phyloP scores from a whole-genome alignment of 257 asterid genomes.

The Plantago major region DNA sequence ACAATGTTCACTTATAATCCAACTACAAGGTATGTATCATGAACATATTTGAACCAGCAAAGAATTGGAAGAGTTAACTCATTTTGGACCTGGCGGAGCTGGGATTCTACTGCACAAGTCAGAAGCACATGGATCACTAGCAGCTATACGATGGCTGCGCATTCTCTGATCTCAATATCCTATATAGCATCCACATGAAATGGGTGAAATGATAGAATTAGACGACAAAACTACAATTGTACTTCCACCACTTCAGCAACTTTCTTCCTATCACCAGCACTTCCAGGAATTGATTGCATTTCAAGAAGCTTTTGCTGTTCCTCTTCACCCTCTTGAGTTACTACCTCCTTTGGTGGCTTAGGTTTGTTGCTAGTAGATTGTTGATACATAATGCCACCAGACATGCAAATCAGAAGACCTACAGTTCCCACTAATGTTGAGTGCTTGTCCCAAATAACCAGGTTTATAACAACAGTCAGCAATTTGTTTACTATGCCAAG shows the following conservation, averaged over 20 bases:
- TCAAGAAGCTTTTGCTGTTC: conserved; percentile 74
- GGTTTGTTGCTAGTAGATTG: conserved; percentile 64
- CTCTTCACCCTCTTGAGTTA: conserved; percentile 46
- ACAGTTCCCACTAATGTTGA: conserved; percentile 77
- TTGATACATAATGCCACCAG: conserved; percentile 84
- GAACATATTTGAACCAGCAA: conserved; percentile 11
- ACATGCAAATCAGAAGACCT: conserved; percentile 88
- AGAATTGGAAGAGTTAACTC: no score
- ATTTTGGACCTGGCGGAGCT: no score
- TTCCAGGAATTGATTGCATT: conserved; percentile 46
- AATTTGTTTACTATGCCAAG: conserved; percentile 92
- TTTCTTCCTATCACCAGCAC: conserved; percentile 32
- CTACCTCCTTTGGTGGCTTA: conserved; percentile 36
- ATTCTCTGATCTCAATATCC: conserved; percentile 14
- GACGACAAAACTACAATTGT: conserved; percentile 33
- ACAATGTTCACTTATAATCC: background rate
- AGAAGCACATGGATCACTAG: conserved; percentile 4
- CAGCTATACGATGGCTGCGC: background rate
- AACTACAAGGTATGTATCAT: background rate
- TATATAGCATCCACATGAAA: background rate
- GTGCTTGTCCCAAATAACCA: conserved; percentile 87
- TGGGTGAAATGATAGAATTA: no score
- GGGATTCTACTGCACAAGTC: background rate
- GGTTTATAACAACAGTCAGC: conserved; percentile 85
- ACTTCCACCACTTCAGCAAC: conserved; percentile 34